A percentile compares a stretch with the other conserved stretches of the same genome.
Evolutionary conservation across 768 basidiomycete species (phyloP).

Genomic region (Leccinum obscurum): DNA sequence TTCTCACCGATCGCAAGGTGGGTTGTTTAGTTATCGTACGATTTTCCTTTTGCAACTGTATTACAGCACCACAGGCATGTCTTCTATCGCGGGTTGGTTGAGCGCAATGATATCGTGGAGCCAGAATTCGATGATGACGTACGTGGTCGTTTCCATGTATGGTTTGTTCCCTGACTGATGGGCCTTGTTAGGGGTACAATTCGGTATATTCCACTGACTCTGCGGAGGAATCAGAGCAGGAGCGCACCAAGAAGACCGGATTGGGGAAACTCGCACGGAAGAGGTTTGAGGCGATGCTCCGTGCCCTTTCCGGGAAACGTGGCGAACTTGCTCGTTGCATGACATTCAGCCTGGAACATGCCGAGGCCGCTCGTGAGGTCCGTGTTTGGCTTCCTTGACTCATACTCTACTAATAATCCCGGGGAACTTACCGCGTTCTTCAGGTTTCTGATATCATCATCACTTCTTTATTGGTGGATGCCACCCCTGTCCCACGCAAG

Average conservation of each 20-base stretch:
- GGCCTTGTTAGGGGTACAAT: constrained; percentile 66
- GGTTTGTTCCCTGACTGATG: constrained; percentile 10
- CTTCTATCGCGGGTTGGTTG: constrained; percentile 68
- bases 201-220: constrained; percentile 92
- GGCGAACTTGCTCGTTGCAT: constrained; percentile 94
- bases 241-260: constrained; percentile 71
- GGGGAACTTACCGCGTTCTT: constrained; percentile 3
- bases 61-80: constrained; percentile 68
- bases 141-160: constrained; percentile 17
- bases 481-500: constrained; percentile 97
- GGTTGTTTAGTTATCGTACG: constrained; percentile 9
- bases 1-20: constrained; percentile 63
- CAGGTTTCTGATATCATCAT: constrained; percentile 92
- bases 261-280: constrained; percentile 79
- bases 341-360: constrained; percentile 96
- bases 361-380: constrained; percentile 94
- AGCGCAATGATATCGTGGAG: constrained; percentile 52
- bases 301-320: constrained; percentile 79
- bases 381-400: constrained; percentile 16
- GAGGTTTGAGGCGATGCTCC: constrained; percentile 89
- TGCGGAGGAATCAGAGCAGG: constrained; percentile 90
- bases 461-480: constrained; percentile 81
- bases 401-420: not conserved
- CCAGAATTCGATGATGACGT: constrained; percentile 85
- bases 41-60: constrained; percentile 2